phyloP scores from a whole-genome alignment of 2,329 filamentous ascomycete genomes.

The Cadophora malorum region DNA sequence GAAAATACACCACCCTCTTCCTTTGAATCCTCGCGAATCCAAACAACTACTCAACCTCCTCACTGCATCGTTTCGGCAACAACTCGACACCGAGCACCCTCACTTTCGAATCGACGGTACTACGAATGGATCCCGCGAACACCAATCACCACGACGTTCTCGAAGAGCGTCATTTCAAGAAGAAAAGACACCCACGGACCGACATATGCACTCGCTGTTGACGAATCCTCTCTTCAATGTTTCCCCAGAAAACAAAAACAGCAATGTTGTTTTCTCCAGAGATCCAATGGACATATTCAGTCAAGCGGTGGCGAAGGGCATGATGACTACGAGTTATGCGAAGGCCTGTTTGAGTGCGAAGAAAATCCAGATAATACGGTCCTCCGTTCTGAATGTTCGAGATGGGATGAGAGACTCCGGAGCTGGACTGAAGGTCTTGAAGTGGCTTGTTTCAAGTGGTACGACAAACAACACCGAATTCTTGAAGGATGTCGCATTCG shows the following conservation, averaged over 20 bases:
- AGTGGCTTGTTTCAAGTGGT: constrained; percentile 43
- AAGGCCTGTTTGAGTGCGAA: constrained; percentile 37
- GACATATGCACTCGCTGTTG: constrained; percentile 57
- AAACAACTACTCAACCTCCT: constrained; percentile 64
- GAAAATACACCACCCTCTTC: constrained; percentile 58
- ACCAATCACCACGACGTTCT: constrained; percentile 31
- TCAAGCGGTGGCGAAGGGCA: constrained; percentile 41
- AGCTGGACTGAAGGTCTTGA: constrained; percentile 43
- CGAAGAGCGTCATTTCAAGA: constrained; percentile 26
- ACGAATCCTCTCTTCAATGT: constrained; percentile 54
- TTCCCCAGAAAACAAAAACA: neutral
- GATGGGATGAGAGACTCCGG: constrained; percentile 41
- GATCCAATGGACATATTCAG: constrained; percentile 45
- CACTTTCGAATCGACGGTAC: constrained; percentile 12
- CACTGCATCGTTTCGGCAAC: constrained; percentile 66
- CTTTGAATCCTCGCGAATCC: constrained; percentile 62
- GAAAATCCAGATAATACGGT: constrained; percentile 34
- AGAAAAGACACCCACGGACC: constrained; percentile 47
- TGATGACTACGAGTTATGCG: constrained; percentile 42
- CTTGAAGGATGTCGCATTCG: constrained; percentile 35
- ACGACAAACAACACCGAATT: constrained; percentile 37
- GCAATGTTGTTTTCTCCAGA: constrained; percentile 1
- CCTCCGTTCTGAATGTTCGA: constrained; percentile 29
- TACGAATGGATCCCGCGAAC: constrained; percentile 1
- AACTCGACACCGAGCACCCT: constrained; percentile 64